Conservation (phyloP, 2,329 filamentous ascomycete genomes). For the Phoma herbarum region DNA sequence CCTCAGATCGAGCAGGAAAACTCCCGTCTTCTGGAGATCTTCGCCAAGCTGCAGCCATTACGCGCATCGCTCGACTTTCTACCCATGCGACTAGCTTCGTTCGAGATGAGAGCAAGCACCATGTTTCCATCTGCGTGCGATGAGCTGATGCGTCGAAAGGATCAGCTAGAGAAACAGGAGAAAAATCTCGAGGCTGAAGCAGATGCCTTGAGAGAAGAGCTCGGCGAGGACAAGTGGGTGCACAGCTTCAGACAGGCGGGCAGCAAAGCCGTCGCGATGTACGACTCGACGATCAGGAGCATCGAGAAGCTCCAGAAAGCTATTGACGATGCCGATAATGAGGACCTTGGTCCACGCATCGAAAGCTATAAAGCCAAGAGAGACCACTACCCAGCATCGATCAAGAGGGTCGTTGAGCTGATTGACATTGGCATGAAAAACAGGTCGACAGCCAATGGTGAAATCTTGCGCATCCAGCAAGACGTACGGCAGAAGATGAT, state of each 20-base stretch:
- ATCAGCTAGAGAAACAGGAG: conserved; percentile 82
- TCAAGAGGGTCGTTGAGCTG: conserved; percentile 88
- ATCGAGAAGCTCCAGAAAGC: conserved; percentile 82
- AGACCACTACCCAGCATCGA: conserved; percentile 90
- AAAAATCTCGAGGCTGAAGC: conserved; percentile 89
- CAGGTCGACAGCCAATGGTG: conserved; percentile 94
- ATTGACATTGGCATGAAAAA: conserved; percentile 97
- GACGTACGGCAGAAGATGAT: conserved; percentile 88
- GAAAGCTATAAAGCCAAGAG: conserved; percentile 96
- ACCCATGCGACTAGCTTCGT: conserved; percentile 91
- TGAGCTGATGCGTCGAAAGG: conserved; percentile 80
- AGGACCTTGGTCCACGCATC: conserved; percentile 70
- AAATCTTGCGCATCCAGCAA: conserved; percentile 84
- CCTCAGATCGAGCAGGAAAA: conserved; percentile 75
- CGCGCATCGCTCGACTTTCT: conserved; percentile 93
- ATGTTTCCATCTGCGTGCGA: conserved; percentile 91
- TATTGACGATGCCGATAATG: conserved; percentile 76
- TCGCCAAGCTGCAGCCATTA: conserved; percentile 94
- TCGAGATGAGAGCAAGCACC: conserved; percentile 77
- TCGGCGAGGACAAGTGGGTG: conserved; percentile 96
- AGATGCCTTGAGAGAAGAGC: conserved; percentile 82
- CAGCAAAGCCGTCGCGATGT: conserved; percentile 93
- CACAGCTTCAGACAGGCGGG: conserved; percentile 94
- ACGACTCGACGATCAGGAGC: conserved; percentile 90
- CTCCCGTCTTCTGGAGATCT: conserved; percentile 85